Base-by-base conservation (phyloP, 208 protist genomes). In the Leishmania braziliensis region DNA sequence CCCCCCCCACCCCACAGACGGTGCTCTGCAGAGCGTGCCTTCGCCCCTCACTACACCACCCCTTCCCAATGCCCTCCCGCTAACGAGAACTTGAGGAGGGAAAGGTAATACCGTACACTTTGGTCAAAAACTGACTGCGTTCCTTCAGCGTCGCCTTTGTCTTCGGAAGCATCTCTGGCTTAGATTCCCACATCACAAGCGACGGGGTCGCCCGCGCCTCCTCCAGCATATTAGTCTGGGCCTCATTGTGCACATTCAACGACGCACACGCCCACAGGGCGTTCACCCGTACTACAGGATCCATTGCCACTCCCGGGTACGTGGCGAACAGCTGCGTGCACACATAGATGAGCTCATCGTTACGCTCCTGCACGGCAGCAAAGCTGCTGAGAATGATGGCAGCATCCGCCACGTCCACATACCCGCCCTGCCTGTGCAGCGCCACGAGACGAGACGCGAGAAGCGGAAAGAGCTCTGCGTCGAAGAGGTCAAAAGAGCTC, bases 381-480 rank as follows among this genome's bases (percentile, higher is more conserved):
- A 98, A 98, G 88, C 92, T 95, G 36, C 93, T 90, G 5, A 98
- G 88, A 36, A 94, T 84, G 26, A 84, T 83, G 46, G 92, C 93
- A 46, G 92, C 92, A 60, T 98, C 95, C 20, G 72, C 76, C 33
- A 87, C 80, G 76, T 86, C 88, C 36, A 98, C 81, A 79, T 91
- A 93, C 48, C 75, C 86, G 50, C 84, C 89, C 78, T 93, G 90
- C 70, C 91, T 86, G 51, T 88, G 79, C 68, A 96, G 82, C 29
- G 85, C 88, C 23, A 89, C 75, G 50, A 97, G 74, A 16, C 95
- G 93, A 3, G 93, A 90, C 26, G 92, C 92, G 36, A 98, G 90
- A 68, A 98, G 85, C n/a, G 95, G 95, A 78, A 96, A 98, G 29
- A 98, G 85, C 77, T 98, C 93, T 16, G 85, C 95, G 75, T 98